A percentile compares a stretch with the other conserved stretches of the same genome.
Evolutionary conservation across 2,329 filamentous ascomycete species (phyloP).

Genomic region (Emericellopsis cladophorae): DNA sequence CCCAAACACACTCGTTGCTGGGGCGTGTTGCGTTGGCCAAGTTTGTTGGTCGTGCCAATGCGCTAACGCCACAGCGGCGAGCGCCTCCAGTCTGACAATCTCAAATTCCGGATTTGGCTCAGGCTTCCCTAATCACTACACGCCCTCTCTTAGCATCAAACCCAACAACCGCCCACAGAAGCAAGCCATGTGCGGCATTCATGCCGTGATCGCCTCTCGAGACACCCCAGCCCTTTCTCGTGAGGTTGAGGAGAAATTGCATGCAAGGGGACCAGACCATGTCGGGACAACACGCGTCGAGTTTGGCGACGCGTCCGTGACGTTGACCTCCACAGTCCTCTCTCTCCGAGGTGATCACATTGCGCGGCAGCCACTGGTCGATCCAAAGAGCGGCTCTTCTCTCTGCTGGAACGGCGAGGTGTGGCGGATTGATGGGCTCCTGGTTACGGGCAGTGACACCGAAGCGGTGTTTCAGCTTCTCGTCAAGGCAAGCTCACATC

Average conservation of each 20-base stretch:
- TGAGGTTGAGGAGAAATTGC: conserved; percentile 30
- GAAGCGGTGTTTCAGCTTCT: conserved; percentile 53
- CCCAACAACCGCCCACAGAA: no score
- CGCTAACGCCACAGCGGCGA: no score
- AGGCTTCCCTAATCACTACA: no score
- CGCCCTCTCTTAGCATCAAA: no score
- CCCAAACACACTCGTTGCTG: no score
- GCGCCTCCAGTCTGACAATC: no score
- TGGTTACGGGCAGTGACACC: conserved; percentile 68
- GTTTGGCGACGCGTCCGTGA: conserved; percentile 25
- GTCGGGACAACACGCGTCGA: conserved; percentile 26
- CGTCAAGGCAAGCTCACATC: conserved; percentile 11
- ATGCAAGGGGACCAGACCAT: conserved; percentile 48
- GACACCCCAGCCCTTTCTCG: conserved; percentile 7
- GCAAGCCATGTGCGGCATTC: conserved; percentile 46
- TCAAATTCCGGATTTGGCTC: no score
- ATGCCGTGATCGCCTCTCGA: conserved; percentile 31
- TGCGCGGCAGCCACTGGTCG: conserved; percentile 59
- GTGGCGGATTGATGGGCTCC: conserved; percentile 55
- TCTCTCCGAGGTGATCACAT: conserved; percentile 67
- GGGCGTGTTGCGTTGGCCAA: no score
- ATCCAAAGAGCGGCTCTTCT: conserved; percentile 42
- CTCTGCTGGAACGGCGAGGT: conserved; percentile 98
- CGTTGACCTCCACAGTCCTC: conserved; percentile 76
- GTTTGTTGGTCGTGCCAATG: no score